These are phyloP conservation scores for Cylindrotheca fusiformis DNA, from an alignment of 108 stramenopile genomes.

Conservation along the genomic window DNA sequence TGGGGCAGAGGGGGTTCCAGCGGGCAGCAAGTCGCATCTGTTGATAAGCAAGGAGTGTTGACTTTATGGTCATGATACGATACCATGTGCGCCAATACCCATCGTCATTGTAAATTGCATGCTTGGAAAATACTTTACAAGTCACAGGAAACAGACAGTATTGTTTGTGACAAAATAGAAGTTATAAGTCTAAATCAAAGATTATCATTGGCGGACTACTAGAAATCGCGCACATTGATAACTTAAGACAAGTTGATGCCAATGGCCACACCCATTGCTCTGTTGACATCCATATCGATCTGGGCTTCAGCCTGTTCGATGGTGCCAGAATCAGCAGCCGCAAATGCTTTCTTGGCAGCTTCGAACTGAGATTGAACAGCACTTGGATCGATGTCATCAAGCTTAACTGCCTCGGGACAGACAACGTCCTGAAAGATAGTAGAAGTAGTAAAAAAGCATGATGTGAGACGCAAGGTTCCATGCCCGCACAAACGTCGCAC, in stretches of 20 bases:
- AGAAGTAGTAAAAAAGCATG: no score
- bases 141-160: background rate
- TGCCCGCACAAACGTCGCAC: background rate
- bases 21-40: conserved; percentile 77
- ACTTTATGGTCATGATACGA: conserved; percentile 57
- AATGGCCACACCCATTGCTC: conserved; percentile 89
- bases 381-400: conserved; percentile 90
- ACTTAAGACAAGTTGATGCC: conserved; percentile 60
- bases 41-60: conserved; percentile 70
- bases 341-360: conserved; percentile 73
- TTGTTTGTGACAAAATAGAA: background rate
- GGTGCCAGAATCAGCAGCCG: conserved; percentile 74
- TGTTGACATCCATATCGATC: conserved; percentile 94
- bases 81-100: background rate
- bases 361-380: conserved; percentile 78
- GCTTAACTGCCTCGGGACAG: conserved; percentile 93
- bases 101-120: background rate
- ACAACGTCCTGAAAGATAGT: conserved; percentile 76
- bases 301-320: conserved; percentile 90
- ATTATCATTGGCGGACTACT: background rate
- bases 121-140: background rate
- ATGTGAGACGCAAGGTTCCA: no score
- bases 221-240: background rate
- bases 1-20: conserved; percentile 71
- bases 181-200: background rate